These are phyloP conservation scores for Aureobasidium pullulans DNA, from an alignment of 2,329 filamentous ascomycete genomes.

Conservation along the genomic window DNA sequence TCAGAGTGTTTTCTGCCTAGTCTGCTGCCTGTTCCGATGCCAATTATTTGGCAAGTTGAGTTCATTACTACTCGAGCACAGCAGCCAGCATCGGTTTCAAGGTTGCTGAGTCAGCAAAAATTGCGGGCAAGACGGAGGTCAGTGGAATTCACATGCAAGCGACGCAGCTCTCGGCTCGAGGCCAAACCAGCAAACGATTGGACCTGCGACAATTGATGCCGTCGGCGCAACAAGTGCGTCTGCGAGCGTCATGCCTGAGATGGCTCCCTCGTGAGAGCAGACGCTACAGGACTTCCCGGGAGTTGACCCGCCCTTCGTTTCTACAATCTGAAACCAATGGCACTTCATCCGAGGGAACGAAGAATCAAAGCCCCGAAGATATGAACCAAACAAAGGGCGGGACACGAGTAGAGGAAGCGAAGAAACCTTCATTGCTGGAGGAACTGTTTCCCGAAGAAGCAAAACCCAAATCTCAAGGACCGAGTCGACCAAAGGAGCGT, in stretches of 20 bases:
- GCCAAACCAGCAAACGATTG: not conserved
- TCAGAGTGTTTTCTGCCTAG: not conserved
- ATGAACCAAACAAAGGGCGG: not conserved
- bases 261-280: slow-evolving; percentile 7
- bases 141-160: slow-evolving; percentile 5
- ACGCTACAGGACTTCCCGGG: not conserved
- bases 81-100: not conserved
- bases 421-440: slow-evolving; percentile 34
- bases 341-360: not conserved
- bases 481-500: slow-evolving; percentile 20
- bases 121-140: slow-evolving; percentile 1
- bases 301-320: not conserved
- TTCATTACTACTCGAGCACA: not conserved
- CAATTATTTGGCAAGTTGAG: not conserved
- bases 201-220: slow-evolving; percentile 11
- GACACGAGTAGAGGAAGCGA: not conserved
- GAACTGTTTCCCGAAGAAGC: slow-evolving; percentile 51
- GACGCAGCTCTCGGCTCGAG: not conserved
- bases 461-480: slow-evolving; percentile 16
- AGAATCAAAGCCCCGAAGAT: not conserved
- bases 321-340: not conserved
- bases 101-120: slow-evolving; percentile 7
- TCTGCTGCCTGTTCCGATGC: not conserved
- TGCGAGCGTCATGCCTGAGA: slow-evolving; percentile 13
- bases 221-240: slow-evolving; percentile 3